Percentiles rank a stretch among this genome's conserved stretches.
Conservation (phyloP, 1,284 basidiomycete genomes). For the Apiotrichum akiyoshidainum region DNA sequence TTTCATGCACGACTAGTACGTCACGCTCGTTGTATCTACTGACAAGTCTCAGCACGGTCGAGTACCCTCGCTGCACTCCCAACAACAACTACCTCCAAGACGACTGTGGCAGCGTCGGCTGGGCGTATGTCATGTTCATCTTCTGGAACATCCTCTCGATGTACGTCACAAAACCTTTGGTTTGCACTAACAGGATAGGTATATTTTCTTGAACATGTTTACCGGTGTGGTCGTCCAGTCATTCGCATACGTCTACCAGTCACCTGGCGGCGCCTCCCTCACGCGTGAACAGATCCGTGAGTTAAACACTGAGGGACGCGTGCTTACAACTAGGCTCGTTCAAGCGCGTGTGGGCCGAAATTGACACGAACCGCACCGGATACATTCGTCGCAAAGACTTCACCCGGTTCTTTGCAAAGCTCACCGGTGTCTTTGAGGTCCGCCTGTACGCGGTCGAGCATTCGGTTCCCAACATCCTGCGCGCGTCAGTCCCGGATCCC, state of each 20-base stretch:
- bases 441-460: constrained; percentile 72
- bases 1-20: constrained; percentile 83
- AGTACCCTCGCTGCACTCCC: constrained; percentile 76
- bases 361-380: constrained; percentile 73
- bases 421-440: constrained; percentile 68
- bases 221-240: constrained; percentile 95
- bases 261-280: constrained; percentile 72
- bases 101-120: constrained; percentile 83
- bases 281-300: constrained; percentile 81
- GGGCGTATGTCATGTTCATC: constrained; percentile 88
- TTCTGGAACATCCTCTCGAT: constrained; percentile 96
- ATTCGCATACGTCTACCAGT: constrained; percentile 93
- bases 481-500: constrained; percentile 28
- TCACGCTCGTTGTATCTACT: constrained; percentile 14
- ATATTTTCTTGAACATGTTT: constrained; percentile 93
- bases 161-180: constrained; percentile 53
- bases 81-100: constrained; percentile 62
- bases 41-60: constrained; percentile 58
- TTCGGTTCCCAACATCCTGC: constrained; percentile 60
- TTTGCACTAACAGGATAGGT: constrained; percentile 54
- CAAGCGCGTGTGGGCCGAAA: constrained; percentile 90
- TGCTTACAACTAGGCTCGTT: constrained; percentile 54
- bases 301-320: constrained; percentile 14
- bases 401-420: constrained; percentile 67
- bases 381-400: constrained; percentile 71